Percentiles rank a stretch among this genome's conserved stretches.
Conservation (phyloP, 208 protist genomes). For the Acanthamoeba polyphaga region DNA sequence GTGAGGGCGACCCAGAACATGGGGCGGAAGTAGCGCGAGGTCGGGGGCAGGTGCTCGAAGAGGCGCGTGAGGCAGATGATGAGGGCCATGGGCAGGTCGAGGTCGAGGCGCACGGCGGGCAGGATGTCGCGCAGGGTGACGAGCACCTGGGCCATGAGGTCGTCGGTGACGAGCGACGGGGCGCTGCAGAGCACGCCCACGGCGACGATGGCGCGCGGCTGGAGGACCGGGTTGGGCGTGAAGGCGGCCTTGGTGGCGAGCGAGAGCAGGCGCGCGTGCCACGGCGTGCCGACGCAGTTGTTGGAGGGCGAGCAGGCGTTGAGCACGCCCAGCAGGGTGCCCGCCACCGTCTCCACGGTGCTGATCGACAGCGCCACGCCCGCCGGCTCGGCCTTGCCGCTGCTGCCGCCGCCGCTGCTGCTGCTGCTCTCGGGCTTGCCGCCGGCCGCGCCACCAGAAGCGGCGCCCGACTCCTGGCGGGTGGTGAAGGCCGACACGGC, state of each 20-base stretch:
- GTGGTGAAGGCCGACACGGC: conserved; percentile 40
- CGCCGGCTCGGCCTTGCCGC: neutral
- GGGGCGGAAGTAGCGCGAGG: conserved; percentile 19
- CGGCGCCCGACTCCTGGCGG: neutral
- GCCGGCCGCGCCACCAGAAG: neutral
- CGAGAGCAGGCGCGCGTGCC: conserved; percentile 52
- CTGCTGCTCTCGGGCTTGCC: neutral
- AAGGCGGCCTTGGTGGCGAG: conserved; percentile 71
- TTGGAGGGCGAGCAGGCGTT: conserved; percentile 36
- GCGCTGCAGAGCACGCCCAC: conserved; percentile 78
- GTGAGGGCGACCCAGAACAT: conserved; percentile 83
- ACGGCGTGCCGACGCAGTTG: conserved; percentile 32
- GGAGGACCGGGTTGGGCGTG: conserved; percentile 78
- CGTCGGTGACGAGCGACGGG: conserved; percentile 57
- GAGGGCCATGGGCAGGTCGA: conserved; percentile 75
- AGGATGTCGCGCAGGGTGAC: conserved; percentile 22
- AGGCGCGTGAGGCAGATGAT: conserved; percentile 79
- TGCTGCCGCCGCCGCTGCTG: too few relatives aligned
- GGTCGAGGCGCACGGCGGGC: neutral
- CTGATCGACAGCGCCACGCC: neutral
- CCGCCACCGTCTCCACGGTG: conserved; percentile 61
- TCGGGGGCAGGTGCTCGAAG: conserved; percentile 64
- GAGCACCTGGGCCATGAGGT: conserved; percentile 75
- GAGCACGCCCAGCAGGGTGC: conserved; percentile 44
- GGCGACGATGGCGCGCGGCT: conserved; percentile 81